A percentile compares a stretch with the other conserved stretches of the same genome.
Evolutionary conservation across 345 rosid species (phyloP).

Genomic region (Populus nigra): DNA sequence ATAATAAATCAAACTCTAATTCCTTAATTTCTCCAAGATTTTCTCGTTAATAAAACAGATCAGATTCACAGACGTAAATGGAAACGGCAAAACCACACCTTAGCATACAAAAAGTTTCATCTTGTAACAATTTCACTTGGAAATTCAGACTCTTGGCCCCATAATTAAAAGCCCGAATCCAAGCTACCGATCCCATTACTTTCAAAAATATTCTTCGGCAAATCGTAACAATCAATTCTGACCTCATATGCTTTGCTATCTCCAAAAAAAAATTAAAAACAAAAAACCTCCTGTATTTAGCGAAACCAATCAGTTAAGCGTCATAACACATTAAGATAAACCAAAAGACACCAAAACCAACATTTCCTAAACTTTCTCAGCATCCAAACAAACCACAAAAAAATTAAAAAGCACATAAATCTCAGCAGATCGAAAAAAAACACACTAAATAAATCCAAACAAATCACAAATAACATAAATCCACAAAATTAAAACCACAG

Average conservation of each 20-base stretch:
- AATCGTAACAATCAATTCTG: background rate
- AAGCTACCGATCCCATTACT: background rate
- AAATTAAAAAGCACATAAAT: background rate
- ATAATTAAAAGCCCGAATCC: background rate
- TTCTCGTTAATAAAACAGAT: background rate
- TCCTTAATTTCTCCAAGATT: background rate
- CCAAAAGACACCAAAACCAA: background rate
- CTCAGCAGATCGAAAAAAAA: constrained; percentile 23
- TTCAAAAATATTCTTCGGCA: background rate
- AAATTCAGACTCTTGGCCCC: background rate
- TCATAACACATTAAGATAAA: background rate
- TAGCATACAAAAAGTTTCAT: background rate
- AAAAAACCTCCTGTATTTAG: background rate
- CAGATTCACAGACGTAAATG: background rate
- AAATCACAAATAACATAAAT: background rate
- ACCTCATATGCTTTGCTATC: background rate
- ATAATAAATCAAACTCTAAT: background rate
- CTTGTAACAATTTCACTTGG: background rate
- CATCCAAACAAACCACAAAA: background rate
- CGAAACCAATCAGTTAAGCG: background rate
- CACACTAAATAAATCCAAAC: background rate
- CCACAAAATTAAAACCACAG: background rate
- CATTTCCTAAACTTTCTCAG: no score
- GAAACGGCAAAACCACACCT: background rate
- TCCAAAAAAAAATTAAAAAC: background rate